Conservation (phyloP, 208 protist genomes). For the Lotmaria passim region DNA sequence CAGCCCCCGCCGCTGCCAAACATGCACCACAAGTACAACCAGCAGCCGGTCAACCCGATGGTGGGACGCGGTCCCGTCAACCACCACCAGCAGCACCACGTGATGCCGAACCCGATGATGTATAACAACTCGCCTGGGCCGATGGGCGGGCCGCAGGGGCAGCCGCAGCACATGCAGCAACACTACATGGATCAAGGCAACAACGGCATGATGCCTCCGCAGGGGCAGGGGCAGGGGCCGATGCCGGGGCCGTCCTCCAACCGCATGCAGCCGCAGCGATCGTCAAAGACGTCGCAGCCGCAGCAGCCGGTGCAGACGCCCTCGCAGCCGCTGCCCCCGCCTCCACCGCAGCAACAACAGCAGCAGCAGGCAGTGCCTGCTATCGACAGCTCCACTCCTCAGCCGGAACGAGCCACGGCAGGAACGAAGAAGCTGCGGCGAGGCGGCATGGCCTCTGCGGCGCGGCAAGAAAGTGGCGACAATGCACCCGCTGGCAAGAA, state of each 20-base stretch:
- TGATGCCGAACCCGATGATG: constrained; percentile 27
- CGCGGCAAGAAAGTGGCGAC: constrained; percentile 27
- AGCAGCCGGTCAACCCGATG: constrained; percentile 26
- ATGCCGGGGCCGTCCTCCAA: constrained; percentile 30
- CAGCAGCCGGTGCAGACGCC: constrained; percentile 47
- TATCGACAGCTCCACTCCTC: constrained; percentile 48
- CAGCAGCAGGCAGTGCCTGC: constrained; percentile 45
- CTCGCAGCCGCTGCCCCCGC: constrained; percentile 27
- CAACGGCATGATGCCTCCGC: constrained; percentile 29
- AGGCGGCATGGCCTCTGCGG: constrained; percentile 43
- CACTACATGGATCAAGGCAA: constrained; percentile 38
- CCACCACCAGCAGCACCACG: constrained; percentile 37
- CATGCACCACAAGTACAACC: constrained; percentile 35
- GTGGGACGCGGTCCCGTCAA: constrained; percentile 24
- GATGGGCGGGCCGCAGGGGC: constrained; percentile 27
- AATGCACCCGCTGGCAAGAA: constrained; percentile 26
- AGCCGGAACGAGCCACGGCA: constrained; percentile 33
- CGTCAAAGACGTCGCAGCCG: constrained; percentile 42
- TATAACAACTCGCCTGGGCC: constrained; percentile 22
- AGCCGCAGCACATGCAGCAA: constrained; percentile 48
- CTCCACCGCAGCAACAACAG: constrained; percentile 24
- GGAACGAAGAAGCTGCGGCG: constrained; percentile 50
- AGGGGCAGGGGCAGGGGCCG: constrained; percentile 20
- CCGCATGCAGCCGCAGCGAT: constrained; percentile 33
- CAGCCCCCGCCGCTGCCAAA: constrained; percentile 27